Percentiles rank a stretch among this genome's conserved stretches.
Conservation (phyloP, 2,329 filamentous ascomycete species). For the Shiraia bambusicola region DNA sequence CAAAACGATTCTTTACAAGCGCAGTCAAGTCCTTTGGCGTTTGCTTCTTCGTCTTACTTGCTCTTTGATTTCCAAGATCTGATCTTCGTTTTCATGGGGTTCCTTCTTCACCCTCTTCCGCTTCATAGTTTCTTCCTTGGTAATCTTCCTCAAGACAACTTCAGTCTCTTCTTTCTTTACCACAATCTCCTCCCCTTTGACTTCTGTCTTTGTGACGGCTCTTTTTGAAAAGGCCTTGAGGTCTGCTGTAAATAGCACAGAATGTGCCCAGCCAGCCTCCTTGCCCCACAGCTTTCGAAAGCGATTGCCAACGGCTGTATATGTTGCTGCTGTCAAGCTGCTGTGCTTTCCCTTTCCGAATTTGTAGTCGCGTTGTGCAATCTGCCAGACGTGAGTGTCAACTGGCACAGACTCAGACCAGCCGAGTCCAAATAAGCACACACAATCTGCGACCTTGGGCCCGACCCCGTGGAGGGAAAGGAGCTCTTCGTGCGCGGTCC, state of each 20-base stretch:
- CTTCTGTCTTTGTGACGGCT: slow-evolving; percentile 52
- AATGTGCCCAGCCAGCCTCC: slow-evolving; percentile 96
- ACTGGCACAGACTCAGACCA: slow-evolving; percentile 96
- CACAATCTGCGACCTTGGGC: slow-evolving; percentile 95
- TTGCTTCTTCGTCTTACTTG: slow-evolving; percentile 39
- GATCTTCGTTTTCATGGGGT: slow-evolving; percentile 43
- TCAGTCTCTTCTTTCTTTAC: slow-evolving; percentile 40
- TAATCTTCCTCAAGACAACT: slow-evolving; percentile 6
- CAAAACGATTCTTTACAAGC: neutral
- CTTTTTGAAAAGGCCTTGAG: slow-evolving; percentile 78
- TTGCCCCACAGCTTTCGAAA: slow-evolving; percentile 89
- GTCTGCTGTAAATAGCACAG: slow-evolving; percentile 93
- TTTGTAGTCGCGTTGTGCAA: slow-evolving; percentile 92
- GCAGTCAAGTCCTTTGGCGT: slow-evolving; percentile 7
- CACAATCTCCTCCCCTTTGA: slow-evolving; percentile 48
- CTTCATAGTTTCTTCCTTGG: slow-evolving; percentile 41
- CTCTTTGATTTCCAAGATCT: slow-evolving; percentile 44
- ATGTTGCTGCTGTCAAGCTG: slow-evolving; percentile 83
- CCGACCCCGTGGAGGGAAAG: slow-evolving; percentile 83
- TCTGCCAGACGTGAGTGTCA: slow-evolving; percentile 98
- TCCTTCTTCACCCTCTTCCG: slow-evolving; percentile 42
- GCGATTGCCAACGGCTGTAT: slow-evolving; percentile 85
- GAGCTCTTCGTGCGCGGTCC: slow-evolving; percentile 76
- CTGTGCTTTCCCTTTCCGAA: slow-evolving; percentile 82
- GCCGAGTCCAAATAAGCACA: slow-evolving; percentile 91